Evolutionary conservation across 257 asterid species (phyloP), one percentile per base, ranked within the genome.

Genomic region (Perilla frutescens): DNA sequence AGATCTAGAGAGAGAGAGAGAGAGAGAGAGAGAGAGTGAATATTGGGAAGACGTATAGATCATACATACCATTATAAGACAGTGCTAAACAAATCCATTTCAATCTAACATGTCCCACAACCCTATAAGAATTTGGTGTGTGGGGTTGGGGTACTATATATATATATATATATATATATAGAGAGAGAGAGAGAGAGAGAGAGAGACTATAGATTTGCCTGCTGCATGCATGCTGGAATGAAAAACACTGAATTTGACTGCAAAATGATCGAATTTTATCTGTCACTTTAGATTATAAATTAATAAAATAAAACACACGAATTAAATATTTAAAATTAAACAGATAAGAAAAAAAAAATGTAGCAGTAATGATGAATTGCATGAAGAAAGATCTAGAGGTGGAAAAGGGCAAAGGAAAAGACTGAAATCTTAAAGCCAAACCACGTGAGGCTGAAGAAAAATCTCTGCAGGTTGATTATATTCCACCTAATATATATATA

Each of bases 91-190:
- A 70, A 76, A 69, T 76, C 72, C 76, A 62, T 69, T 69, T 40
- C 64, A 76, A 76, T 51, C 80, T 76, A 76, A 69, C 80, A 76
- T 75, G 51, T 39, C 39, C 63, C 71, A 76, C 72, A 69, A 69
- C 71, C 71, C 76, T 62, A 69, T 29, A 72, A 76, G 73, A 68
- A 47, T 26, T 12, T 68, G 44, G 66, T 14, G 66, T 7, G 62
- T 15, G 68, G 65, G 41, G 64, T 8, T 8, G 55, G 65, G 71
- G 43, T 43, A 15, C 20, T 43, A 4, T 34, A 34, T 2, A 34
- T 34, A 34, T 34, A 34, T 34, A 34, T 4, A 34, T 34, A 34
- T 34, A 34, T 34, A 34, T 34, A 34, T 34, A 34, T 20, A 20
- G 26, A 20, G 0, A 20, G 26, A 20, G 0, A 20, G 26, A 20